These are phyloP conservation scores for Citrullus amarus DNA, from an alignment of 306 rosid species.

Conservation along the genomic window DNA sequence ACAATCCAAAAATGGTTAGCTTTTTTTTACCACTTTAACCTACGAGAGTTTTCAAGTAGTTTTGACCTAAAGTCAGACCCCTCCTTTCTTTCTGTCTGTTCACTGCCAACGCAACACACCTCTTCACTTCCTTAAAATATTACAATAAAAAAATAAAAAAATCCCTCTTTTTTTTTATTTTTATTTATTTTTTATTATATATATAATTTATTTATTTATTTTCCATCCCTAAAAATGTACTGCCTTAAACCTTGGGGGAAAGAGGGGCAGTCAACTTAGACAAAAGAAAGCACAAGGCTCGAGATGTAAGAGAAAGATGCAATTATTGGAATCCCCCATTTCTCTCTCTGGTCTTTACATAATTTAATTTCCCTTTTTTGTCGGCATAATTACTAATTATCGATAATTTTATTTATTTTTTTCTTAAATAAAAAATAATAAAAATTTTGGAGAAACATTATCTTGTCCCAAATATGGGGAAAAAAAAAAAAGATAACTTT, in stretches of 20 bases:
- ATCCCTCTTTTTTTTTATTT: too few species aligned
- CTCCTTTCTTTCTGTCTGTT: constrained; percentile 8
- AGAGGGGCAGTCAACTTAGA: constrained; percentile 1
- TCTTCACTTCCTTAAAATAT: not conserved
- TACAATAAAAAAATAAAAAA: not conserved
- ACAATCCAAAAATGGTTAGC: not conserved
- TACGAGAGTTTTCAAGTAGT: not conserved
- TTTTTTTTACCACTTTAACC: not conserved
- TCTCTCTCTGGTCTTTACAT: not conserved
- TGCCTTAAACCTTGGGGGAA: constrained; percentile 8
- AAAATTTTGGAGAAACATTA: not conserved
- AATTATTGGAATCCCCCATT: constrained; percentile 2
- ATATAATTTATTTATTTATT: not conserved
- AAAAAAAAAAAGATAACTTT: not conserved
- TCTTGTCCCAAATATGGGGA: not conserved
- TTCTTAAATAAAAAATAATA: not conserved
- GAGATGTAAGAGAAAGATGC: constrained; percentile 9
- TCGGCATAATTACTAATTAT: not conserved
- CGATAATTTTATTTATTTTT: not conserved
- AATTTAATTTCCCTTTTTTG: not conserved
- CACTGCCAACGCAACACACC: not conserved
- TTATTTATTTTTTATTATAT: not conserved
- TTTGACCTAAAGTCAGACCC: constrained; percentile 3
- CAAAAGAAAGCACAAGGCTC: constrained; percentile 10
- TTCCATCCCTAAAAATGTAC: not conserved